Conservation (phyloP, 2,329 filamentous ascomycete species). For the Pseudocercospora fuligena region DNA sequence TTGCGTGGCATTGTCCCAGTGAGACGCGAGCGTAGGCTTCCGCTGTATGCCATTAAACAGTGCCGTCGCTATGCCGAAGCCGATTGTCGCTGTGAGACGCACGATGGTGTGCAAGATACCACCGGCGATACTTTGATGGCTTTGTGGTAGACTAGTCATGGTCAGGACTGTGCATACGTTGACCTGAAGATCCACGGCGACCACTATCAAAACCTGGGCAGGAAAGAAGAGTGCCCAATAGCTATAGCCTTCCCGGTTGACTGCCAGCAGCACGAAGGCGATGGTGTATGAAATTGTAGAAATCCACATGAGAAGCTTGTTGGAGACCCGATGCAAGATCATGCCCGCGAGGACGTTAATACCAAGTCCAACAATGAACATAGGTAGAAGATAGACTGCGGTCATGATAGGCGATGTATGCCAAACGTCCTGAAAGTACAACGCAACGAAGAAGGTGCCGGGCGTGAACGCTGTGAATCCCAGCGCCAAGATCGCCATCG, state of each 20-base stretch:
- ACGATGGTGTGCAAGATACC: constrained; percentile 17
- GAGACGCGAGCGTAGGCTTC: neutral
- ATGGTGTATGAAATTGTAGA: constrained; percentile 10
- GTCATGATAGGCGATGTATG: constrained; percentile 8
- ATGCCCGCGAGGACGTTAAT: constrained; percentile 10
- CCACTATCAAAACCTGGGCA: constrained; percentile 12
- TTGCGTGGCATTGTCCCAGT: constrained; percentile 16
- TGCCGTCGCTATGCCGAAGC: constrained; percentile 11
- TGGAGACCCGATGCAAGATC: constrained; percentile 14
- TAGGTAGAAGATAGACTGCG: constrained; percentile 13
- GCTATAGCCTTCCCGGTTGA: constrained; percentile 12
- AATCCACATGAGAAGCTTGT: constrained; percentile 15
- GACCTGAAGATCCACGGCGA: constrained; percentile 16
- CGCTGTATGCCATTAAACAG: constrained; percentile 10
- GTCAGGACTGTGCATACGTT: constrained; percentile 19
- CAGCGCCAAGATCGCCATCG: constrained; percentile 12
- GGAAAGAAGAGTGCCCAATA: constrained; percentile 21
- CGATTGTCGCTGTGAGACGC: constrained; percentile 12
- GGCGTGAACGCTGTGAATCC: constrained; percentile 19
- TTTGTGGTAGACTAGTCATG: constrained; percentile 17
- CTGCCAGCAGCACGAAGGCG: constrained; percentile 9
- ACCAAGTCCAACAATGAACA: constrained; percentile 16
- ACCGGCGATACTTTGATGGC: constrained; percentile 16
- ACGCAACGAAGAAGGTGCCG: constrained; percentile 16
- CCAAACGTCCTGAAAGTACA: constrained; percentile 15